Base-by-base conservation (phyloP, 306 rosid species). In the Rubus idaeus region DNA sequence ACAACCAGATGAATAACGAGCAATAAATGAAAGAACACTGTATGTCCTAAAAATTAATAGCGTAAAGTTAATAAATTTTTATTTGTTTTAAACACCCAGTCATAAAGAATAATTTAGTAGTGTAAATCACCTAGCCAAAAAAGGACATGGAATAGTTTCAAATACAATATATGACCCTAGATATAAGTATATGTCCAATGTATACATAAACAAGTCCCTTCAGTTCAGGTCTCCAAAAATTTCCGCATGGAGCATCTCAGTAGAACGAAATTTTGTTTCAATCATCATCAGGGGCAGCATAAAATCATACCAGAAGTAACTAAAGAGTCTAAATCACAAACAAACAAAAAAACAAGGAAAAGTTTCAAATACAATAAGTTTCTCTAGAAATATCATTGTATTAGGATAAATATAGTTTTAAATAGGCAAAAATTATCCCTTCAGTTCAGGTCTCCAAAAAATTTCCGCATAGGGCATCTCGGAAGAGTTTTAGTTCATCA, bases 211-310 rank as follows among this genome's bases (percentile, higher is more conserved):
- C 8, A 47, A 76, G 87, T 88, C 93, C 89, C 94, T 90, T 89
- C 94, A 91, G 97, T 86, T 92, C 93, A 92, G 97, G 93, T 90
- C 97, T 90, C 93, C 90, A 88, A 82, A 46, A 53, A 1, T 80
- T 87, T 88, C 97, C 82, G 77, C 97, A 88, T 13, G 68, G 10
- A 56, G 66, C 17, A 56, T 73, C 76, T 73, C 76, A 0, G 76
- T n/a, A 56, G n/a, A 73, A 73, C 65, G 76, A 72, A 72, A 71
- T 63, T 71, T 18, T 39, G 14, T 6, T 72, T 39, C 6, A 37
- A 55, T 73, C 67, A 56, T 73, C 76, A 73, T 73, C 53, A 56
- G 76, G 62, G 67, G 41, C n/a, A 30, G 20, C 14, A 26, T 60
- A 63, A 37, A 35, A 30, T 5, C 44, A 1, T 60, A 60, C 17